Evolutionary conservation across 345 rosid genomes (phyloP).

Genomic region (Eucalyptus leucophloia): DNA sequence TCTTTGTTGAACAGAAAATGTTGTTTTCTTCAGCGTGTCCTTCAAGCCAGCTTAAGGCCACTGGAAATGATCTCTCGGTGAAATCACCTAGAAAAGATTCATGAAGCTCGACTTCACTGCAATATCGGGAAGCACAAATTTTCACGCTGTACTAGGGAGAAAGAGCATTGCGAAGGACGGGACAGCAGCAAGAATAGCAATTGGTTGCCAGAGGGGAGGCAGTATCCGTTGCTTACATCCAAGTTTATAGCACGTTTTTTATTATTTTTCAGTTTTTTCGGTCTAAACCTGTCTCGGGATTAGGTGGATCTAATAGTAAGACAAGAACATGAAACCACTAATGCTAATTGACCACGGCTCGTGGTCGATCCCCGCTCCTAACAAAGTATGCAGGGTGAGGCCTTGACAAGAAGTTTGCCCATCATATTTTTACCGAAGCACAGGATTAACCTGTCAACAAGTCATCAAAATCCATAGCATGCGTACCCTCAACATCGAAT

Average conservation of each 20-base stretch:
- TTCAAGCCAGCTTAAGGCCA: background rate
- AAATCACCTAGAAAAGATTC: background rate
- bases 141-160: background rate
- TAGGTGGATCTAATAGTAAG: background rate
- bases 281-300: background rate
- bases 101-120: background rate
- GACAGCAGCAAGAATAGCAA: background rate
- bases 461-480: background rate
- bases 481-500: background rate
- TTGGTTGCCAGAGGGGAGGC: background rate
- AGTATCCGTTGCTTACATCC: background rate
- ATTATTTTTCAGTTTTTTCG: too few species aligned
- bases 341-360: too few species aligned
- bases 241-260: background rate
- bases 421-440: background rate
- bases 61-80: background rate
- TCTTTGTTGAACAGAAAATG: background rate
- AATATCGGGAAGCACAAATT: background rate
- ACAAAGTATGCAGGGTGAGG: background rate
- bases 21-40: background rate
- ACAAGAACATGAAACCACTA: background rate
- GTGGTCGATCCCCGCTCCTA: background rate
- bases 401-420: background rate
- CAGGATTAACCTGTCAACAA: background rate
- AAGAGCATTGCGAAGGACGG: background rate